Conservation (phyloP, 768 basidiomycete species). For the Nevesoporus exiguus region DNA sequence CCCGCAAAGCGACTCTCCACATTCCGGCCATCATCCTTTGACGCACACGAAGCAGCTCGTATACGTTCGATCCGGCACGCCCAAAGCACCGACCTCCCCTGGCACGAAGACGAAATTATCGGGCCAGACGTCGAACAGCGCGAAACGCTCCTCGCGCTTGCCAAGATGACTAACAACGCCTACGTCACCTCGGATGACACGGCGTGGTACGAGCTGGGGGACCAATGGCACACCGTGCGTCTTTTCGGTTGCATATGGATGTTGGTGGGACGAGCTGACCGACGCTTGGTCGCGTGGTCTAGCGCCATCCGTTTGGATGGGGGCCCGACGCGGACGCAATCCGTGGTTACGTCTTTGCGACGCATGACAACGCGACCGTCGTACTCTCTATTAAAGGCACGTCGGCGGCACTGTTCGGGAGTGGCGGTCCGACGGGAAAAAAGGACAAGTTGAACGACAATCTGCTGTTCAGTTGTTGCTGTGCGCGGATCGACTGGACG, state of each 20-base stretch:
- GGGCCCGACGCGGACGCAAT: constrained; percentile 84
- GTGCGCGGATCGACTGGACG: constrained; percentile 86
- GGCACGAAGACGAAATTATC: constrained; percentile 72
- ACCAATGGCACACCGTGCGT: constrained; percentile 57
- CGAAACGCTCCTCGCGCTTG: constrained; percentile 73
- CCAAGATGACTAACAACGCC: constrained; percentile 95
- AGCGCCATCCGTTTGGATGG: constrained; percentile 82
- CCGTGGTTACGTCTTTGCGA: constrained; percentile 88
- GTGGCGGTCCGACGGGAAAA: constrained; percentile 78
- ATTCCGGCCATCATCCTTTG: constrained; percentile 48
- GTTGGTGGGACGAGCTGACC: not conserved
- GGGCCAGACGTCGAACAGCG: constrained; percentile 77
- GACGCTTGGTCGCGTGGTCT: not conserved
- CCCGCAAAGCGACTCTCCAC: constrained; percentile 36
- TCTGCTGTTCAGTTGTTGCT: constrained; percentile 90
- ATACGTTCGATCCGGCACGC: constrained; percentile 43
- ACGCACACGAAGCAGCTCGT: constrained; percentile 41
- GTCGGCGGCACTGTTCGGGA: constrained; percentile 68
- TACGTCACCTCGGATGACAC: constrained; percentile 62
- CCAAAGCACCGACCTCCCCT: constrained; percentile 47
- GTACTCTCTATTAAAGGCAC: constrained; percentile 93
- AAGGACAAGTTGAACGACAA: constrained; percentile 97
- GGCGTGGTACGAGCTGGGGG: constrained; percentile 76
- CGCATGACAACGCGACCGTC: constrained; percentile 76
- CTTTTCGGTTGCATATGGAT: not conserved